Base-by-base conservation (phyloP, 345 rosid genomes). In the Bruguiera sexangula region DNA sequence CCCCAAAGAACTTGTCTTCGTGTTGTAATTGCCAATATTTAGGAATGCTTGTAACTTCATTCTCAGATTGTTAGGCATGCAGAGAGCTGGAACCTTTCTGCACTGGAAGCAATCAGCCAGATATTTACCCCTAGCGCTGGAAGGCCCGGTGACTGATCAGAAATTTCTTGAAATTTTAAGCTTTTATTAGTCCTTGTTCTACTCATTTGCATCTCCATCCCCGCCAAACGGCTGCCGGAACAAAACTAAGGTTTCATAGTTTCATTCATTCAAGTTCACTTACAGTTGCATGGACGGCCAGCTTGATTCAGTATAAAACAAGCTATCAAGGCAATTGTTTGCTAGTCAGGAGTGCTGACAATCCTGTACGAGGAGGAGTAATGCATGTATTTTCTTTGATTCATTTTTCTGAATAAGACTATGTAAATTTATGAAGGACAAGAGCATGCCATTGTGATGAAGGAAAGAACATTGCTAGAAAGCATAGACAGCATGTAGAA, bases 61-160 rank as follows among this genome's bases (percentile, higher is more conserved):
- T 66, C 15, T 46, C 84, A 86, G 98, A 86, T 94, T 71, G 78
- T 81, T 50, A 77, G 80, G 84, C 96, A 94, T 82, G 81, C 85
- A 0, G 98, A 94, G 88, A 84, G 85, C 69, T 91, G 98, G 97
- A 73, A 82, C 73, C 84, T 87, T 51, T 81, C 97, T 52, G 96
- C 96, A 64, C 48, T 88, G 0, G 85, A 85, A 86, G 98, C 96
- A 60, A 53, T 91, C 62, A 80, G 79, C 66, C 97, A 94, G 85
- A 85, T 91, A 67, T 86, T 91, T 78, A 88, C 85, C 62, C 69
- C 86, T 46, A 62, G 71, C 69, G 61, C 51, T 68, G 72, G 73
- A 37, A 63, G 67, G 27, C 51, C 78, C 8, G 27, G 32, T 71
- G 59, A 73, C 65, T 54, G 32, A 76, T 43, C 39, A 18, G 69